A percentile compares a stretch with the other conserved stretches of the same genome.
These are phyloP conservation scores for Dactylonectria estremocensis DNA, from an alignment of 2,329 filamentous ascomycete genomes.

Conservation along the genomic window DNA sequence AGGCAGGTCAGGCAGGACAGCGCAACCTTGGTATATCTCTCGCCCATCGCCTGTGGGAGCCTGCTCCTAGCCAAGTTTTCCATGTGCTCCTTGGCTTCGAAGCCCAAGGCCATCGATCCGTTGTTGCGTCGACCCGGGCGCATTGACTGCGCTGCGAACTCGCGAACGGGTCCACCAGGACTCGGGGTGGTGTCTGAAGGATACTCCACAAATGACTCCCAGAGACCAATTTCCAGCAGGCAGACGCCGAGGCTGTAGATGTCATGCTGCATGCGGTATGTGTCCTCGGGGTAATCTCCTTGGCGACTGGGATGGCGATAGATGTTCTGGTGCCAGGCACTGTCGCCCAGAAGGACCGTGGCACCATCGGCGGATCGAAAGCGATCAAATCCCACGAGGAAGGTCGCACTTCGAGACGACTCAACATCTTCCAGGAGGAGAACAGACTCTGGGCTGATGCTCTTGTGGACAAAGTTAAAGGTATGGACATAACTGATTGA, in stretches of 20 bases:
- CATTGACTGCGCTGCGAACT: background rate
- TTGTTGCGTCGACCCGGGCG: background rate
- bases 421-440: slow-evolving; percentile 10
- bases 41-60: slow-evolving; percentile 20
- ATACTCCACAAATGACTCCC: slow-evolving; percentile 27
- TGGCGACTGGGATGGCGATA: slow-evolving; percentile 24
- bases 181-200: slow-evolving; percentile 6
- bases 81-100: slow-evolving; percentile 20
- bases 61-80: slow-evolving; percentile 3
- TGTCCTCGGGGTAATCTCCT: slow-evolving; percentile 12
- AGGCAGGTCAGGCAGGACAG: slow-evolving; percentile 21
- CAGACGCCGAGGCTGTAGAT: slow-evolving; percentile 28
- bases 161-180: slow-evolving; percentile 12
- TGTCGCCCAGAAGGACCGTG: slow-evolving; percentile 15
- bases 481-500: slow-evolving; percentile 27
- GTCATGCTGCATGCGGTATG: slow-evolving; percentile 28
- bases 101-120: slow-evolving; percentile 4
- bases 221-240: slow-evolving; percentile 26
- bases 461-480: slow-evolving; percentile 27
- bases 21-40: slow-evolving; percentile 17
- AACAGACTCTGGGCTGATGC: slow-evolving; percentile 25
- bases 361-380: slow-evolving; percentile 20
- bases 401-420: slow-evolving; percentile 10
- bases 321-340: slow-evolving; percentile 18
- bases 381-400: slow-evolving; percentile 18